These are phyloP conservation scores for Xylaria acuta DNA, from an alignment of 495 filamentous ascomycete species.

Conservation along the genomic window DNA sequence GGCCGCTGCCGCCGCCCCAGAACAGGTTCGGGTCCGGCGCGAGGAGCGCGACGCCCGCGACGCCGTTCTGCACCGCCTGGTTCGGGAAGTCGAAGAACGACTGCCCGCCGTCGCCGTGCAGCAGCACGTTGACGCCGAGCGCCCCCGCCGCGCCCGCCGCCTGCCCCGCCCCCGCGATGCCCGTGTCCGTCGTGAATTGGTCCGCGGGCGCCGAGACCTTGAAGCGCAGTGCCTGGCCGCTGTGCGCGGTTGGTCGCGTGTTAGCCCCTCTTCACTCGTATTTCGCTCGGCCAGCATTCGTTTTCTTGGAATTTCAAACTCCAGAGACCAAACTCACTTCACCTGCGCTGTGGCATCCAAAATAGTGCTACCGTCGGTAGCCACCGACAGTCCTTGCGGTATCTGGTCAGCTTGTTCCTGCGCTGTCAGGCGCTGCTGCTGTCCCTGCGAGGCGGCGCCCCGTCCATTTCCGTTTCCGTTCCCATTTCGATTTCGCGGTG, in stretches of 20 bases:
- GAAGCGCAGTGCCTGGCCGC: constrained; percentile 53
- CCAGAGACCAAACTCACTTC: constrained; percentile 41
- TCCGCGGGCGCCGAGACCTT: constrained; percentile 53
- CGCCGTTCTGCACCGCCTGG: constrained; percentile 52
- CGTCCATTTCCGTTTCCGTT: neutral
- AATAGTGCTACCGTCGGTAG: constrained; percentile 56
- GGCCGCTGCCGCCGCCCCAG: constrained; percentile 56
- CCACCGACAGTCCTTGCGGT: constrained; percentile 42
- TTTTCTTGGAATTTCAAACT: neutral
- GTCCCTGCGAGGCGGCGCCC: constrained; percentile 6
- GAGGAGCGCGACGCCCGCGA: constrained; percentile 55
- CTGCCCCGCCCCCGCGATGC: constrained; percentile 46
- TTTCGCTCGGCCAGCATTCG: neutral
- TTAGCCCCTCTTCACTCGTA: neutral
- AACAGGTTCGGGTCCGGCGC: constrained; percentile 58
- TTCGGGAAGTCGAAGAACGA: constrained; percentile 64
- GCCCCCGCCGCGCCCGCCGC: constrained; percentile 40
- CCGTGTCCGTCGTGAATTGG: constrained; percentile 50
- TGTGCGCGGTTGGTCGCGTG: constrained; percentile 17
- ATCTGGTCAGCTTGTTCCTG: constrained; percentile 49
- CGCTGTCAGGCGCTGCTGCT: constrained; percentile 37
- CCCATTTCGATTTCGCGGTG: constrained; percentile 32
- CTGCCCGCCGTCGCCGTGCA: constrained; percentile 62
- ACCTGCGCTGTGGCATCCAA: constrained; percentile 54
- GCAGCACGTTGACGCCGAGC: constrained; percentile 54